A percentile compares a stretch with the other conserved stretches of the same genome.
These are phyloP conservation scores for Cutaneotrichosporon sp. DNA, from an alignment of 1,284 basidiomycete species.

Conservation along the genomic window DNA sequence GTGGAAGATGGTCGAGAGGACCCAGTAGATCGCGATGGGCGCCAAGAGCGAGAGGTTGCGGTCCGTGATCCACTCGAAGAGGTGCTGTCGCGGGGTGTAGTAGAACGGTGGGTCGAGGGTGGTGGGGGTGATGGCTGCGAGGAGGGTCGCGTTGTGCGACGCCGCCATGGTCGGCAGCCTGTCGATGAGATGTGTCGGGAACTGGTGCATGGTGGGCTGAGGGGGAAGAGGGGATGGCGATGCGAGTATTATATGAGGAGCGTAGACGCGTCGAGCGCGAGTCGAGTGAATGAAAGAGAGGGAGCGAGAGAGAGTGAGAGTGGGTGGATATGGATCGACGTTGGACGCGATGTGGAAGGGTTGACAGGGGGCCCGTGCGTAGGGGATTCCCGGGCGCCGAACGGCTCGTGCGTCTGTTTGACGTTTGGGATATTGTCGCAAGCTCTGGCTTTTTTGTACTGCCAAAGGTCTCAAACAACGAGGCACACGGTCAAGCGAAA, in stretches of 20 bases:
- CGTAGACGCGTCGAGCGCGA: not conserved
- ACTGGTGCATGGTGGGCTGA: slow-evolving; percentile 14
- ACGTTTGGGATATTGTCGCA: slow-evolving; percentile 1
- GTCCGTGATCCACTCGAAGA: slow-evolving; percentile 69
- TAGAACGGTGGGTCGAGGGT: slow-evolving; percentile 54
- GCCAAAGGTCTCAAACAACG: not conserved
- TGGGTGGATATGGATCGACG: not conserved
- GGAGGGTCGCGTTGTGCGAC: slow-evolving; percentile 44
- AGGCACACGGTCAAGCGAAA: not conserved
- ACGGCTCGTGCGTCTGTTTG: not conserved
- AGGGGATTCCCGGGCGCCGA: not conserved
- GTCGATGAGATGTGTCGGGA: slow-evolving; percentile 19
- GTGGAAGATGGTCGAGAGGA: slow-evolving; percentile 76
- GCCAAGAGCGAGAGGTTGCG: slow-evolving; percentile 69
- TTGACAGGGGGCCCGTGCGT: not conserved
- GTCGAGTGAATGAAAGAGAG: not conserved
- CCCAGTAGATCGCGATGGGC: slow-evolving; percentile 88
- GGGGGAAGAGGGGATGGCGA: not conserved
- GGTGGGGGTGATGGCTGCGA: slow-evolving; percentile 42
- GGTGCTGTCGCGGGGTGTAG: slow-evolving; percentile 63
- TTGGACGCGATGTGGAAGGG: slow-evolving; percentile 5
- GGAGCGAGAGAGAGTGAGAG: not conserved
- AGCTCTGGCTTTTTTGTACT: too few species aligned
- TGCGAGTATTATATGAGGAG: not conserved
- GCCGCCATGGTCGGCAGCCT: slow-evolving; percentile 21